phyloP scores from a whole-genome alignment of 441 rosid genomes.

The Adansonia rubrostipa region DNA sequence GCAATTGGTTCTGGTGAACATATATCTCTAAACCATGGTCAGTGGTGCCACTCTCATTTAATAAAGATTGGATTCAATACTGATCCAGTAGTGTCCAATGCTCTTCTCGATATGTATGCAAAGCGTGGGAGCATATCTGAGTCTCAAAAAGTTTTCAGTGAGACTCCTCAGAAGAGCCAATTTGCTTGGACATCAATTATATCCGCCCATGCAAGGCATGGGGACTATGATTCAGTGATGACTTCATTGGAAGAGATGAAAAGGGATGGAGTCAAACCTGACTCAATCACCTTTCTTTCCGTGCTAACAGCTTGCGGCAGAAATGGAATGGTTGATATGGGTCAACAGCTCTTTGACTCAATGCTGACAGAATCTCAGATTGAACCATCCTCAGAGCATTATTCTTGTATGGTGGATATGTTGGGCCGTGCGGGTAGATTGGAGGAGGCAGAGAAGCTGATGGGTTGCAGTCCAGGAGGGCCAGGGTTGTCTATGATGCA shows the following conservation, averaged over 20 bases:
- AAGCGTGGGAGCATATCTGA: slow-evolving; percentile 85
- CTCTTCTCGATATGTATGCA: slow-evolving; percentile 91
- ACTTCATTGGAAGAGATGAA: slow-evolving; percentile 64
- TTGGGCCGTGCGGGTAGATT: slow-evolving; percentile 82
- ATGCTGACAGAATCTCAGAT: slow-evolving; percentile 63
- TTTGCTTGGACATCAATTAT: slow-evolving; percentile 87
- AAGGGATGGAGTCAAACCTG: slow-evolving; percentile 62
- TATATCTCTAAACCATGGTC: slow-evolving; percentile 74
- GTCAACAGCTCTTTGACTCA: slow-evolving; percentile 55
- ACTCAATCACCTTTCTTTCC: slow-evolving; percentile 80
- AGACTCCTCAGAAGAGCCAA: slow-evolving; percentile 53
- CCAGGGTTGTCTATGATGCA: slow-evolving; percentile 74
- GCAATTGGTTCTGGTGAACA: slow-evolving; percentile 80
- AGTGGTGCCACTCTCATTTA: slow-evolving; percentile 69
- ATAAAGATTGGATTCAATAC: slow-evolving; percentile 63
- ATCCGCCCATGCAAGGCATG: slow-evolving; percentile 83
- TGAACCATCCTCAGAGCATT: slow-evolving; percentile 73
- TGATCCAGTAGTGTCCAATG: slow-evolving; percentile 66
- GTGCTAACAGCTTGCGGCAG: slow-evolving; percentile 83
- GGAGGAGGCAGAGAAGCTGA: slow-evolving; percentile 68
- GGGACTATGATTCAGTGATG: slow-evolving; percentile 76
- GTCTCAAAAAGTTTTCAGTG: slow-evolving; percentile 64
- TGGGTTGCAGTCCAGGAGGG: slow-evolving; percentile 61
- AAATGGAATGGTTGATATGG: slow-evolving; percentile 74
- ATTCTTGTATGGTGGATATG: slow-evolving; percentile 91